Base-by-base conservation (phyloP, 177 flowering plant genomes). In the Vitis hybrid region DNA sequence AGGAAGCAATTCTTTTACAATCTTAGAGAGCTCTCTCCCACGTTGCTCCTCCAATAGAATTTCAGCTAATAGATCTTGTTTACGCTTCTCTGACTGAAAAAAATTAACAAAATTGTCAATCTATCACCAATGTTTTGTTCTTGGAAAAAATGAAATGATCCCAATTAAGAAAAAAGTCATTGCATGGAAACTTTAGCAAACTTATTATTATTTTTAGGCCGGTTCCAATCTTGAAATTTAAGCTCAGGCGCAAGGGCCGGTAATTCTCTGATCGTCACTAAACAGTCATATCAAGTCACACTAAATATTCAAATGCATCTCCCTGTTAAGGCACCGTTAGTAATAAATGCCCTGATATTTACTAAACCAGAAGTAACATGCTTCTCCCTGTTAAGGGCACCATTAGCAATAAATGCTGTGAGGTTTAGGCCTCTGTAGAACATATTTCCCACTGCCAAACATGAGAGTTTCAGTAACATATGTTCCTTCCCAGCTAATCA, bases 41-140 rank as follows among this genome's bases (percentile, higher is more conserved):
- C 80, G 87, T 71, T 88, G 88, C 78, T 89, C 94, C 79, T 92
- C 94, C 77, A 78, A 57, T 60, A 84, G 71, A 24, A 90, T 80
- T 75, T 91, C 91, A 61, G 87, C 87, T 46, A 86, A 74, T 12
- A 88, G 81, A 67, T 90, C 90, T 67, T 88, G 85, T 74, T 84
- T 90, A 50, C 90, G 90, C 87, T 85, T 88, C 77, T 84, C 97
- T 58, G 90, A 86, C 97, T 90, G 80, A 35, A 64, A 69, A 46
- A 32, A 1, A 21, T 63, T 54, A 62, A 21, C 1, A 64, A 21
- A 50, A 11, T 49, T 1, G 21, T 13, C 8, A 11, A 9, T 51
- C 9, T 30, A 51, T 9, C 11, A 21, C 21, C n/a, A 14, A 13
- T 46, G 30, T 4, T 49, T 46, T 48, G 24, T 54, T 12, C 18